These are phyloP conservation scores for Cavenderia fasciculata DNA, from an alignment of 78 protist species.

Conservation along the genomic window DNA sequence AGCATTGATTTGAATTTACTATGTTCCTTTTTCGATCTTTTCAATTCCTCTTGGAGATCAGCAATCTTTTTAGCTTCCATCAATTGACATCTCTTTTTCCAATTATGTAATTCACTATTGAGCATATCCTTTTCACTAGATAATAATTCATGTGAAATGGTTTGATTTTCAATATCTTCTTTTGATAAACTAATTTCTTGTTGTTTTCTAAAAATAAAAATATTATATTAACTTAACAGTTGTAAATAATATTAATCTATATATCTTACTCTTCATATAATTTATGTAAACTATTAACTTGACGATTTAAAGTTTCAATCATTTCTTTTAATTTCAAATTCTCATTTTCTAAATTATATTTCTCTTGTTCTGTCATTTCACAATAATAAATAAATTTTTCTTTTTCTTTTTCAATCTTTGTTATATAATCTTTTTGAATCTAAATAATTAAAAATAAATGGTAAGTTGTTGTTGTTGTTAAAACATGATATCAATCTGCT, in stretches of 20 bases:
- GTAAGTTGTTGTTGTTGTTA: neutral
- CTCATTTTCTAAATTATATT: neutral
- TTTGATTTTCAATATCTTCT: conserved; percentile 23
- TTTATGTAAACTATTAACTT: conserved; percentile 6
- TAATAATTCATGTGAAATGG: conserved; percentile 36
- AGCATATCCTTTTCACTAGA: conserved; percentile 27
- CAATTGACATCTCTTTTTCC: conserved; percentile 10
- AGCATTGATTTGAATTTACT: conserved; percentile 31
- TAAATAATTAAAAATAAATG: neutral
- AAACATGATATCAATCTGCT: neutral
- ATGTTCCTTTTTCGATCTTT: conserved; percentile 52
- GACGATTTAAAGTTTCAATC: conserved; percentile 1
- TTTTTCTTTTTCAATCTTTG: conserved; percentile 27
- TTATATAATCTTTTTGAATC: conserved; percentile 5
- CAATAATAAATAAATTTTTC: neutral
- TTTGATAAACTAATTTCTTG: neutral
- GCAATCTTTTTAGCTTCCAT: conserved; percentile 27
- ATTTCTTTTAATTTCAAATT: conserved; percentile 8
- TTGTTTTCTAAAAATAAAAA: neutral
- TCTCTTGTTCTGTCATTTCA: neutral
- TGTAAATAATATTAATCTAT: neutral
- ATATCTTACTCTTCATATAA: conserved; percentile 18
- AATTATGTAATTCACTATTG: neutral
- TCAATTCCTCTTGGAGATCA: conserved; percentile 49
- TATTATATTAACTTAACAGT: neutral